Evolutionary conservation across 345 rosid species (phyloP).

Genomic region (Pelargonium nanum): DNA sequence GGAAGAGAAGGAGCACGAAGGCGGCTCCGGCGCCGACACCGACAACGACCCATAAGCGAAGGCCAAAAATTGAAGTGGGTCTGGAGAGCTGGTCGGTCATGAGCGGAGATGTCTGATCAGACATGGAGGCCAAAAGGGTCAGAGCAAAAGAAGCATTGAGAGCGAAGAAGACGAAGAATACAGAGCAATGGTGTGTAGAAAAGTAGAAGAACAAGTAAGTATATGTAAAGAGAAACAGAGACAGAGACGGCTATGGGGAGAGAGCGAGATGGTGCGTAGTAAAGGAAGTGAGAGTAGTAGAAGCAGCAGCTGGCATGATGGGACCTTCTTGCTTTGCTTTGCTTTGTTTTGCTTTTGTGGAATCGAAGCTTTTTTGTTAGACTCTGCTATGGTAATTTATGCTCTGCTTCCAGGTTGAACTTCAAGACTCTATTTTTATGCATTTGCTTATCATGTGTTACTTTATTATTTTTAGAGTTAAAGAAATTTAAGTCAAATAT

Average conservation of each 20-base stretch:
- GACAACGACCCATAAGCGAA: conserved; percentile 59
- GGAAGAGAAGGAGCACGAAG: conserved; percentile 69
- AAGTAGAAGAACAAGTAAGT: not conserved
- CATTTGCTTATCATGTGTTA: too few relatives aligned
- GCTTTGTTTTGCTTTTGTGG: too few relatives aligned
- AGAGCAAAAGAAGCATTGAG: conserved; percentile 1
- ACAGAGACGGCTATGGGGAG: not conserved
- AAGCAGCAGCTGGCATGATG: not conserved
- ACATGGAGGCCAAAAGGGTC: not conserved
- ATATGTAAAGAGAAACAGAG: not conserved
- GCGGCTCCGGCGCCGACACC: conserved; percentile 72
- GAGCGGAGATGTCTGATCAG: too few relatives aligned
- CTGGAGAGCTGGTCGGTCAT: conserved; percentile 48
- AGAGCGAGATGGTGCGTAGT: not conserved
- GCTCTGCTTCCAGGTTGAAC: not conserved
- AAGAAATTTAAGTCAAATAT: too few relatives aligned
- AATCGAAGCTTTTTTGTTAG: too few relatives aligned
- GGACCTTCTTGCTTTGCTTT: not conserved
- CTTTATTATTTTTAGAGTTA: too few relatives aligned
- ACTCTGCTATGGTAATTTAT: too few relatives aligned
- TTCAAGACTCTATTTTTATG: not conserved
- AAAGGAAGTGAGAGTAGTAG: not conserved
- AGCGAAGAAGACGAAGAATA: conserved; percentile 1
- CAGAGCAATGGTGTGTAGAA: not conserved
- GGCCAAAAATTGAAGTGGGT: conserved; percentile 71